Evolutionary conservation across 2,329 filamentous ascomycete species (phyloP).

Genomic region (Aschersonia sp.): DNA sequence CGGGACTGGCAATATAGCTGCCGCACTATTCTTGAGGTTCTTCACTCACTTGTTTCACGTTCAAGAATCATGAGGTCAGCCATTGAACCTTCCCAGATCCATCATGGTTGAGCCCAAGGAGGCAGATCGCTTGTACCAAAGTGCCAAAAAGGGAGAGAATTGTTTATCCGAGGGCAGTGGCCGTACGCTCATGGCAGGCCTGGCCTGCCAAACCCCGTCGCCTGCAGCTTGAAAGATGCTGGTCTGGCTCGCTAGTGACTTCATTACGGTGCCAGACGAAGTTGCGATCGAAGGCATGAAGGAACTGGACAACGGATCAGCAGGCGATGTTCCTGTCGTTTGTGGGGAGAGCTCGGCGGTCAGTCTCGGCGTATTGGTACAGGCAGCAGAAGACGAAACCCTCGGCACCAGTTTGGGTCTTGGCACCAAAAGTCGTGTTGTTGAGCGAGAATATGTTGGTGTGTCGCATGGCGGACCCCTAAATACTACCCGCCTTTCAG

Average conservation of each 20-base stretch:
- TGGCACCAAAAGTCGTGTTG: too few species aligned
- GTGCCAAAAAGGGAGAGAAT: slow-evolving; percentile 4
- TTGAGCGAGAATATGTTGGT: too few species aligned
- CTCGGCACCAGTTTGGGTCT: too few species aligned
- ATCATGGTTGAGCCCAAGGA: slow-evolving; percentile 6
- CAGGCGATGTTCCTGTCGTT: slow-evolving; percentile 5
- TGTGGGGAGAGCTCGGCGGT: slow-evolving; percentile 7
- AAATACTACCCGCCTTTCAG: too few species aligned
- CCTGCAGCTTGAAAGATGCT: slow-evolving; percentile 7
- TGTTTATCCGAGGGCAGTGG: slow-evolving; percentile 1
- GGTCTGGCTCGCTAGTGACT: slow-evolving; percentile 7
- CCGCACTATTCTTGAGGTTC: slow-evolving; percentile 5
- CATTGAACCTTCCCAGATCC: slow-evolving; percentile 1
- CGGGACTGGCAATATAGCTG: slow-evolving; percentile 6
- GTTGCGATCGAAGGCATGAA: slow-evolving; percentile 6
- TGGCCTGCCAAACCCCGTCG: slow-evolving; percentile 6
- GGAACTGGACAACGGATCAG: slow-evolving; percentile 2
- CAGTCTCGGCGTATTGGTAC: slow-evolving; percentile 5
- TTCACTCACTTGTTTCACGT: neutral
- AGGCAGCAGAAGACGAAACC: too few species aligned
- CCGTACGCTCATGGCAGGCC: slow-evolving; percentile 6
- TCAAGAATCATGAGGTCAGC: neutral
- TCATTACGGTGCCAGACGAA: slow-evolving; percentile 5
- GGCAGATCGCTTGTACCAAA: slow-evolving; percentile 6
- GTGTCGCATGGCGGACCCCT: too few species aligned